Percentiles rank a stretch among this genome's conserved stretches.
phyloP scores from a whole-genome alignment of 371 early-diverging fungal genomes.

The Syncephalastrum sp. region DNA sequence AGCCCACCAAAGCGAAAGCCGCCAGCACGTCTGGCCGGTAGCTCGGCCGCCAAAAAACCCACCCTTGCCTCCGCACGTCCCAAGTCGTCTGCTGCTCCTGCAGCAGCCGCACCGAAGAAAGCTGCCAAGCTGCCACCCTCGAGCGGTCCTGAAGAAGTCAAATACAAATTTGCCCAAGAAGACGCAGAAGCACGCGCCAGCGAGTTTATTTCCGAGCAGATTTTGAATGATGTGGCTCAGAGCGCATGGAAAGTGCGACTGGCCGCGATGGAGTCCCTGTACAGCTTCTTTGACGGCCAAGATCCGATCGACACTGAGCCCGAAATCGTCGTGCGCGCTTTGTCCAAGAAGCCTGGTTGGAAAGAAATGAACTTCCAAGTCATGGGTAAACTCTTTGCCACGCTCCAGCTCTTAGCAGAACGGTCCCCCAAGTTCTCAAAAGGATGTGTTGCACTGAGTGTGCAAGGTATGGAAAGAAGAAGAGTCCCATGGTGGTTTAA shows the following conservation, averaged over 20 bases:
- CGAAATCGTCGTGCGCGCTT: slow-evolving; percentile 78
- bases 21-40: slow-evolving; percentile 41
- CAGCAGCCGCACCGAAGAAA: slow-evolving; percentile 45
- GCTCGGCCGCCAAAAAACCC: slow-evolving; percentile 53
- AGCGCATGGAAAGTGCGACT: slow-evolving; percentile 87
- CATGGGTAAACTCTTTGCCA: slow-evolving; percentile 60
- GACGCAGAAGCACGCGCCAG: slow-evolving; percentile 67
- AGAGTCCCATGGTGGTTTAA: neutral
- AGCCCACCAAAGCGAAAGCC: slow-evolving; percentile 70
- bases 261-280: slow-evolving; percentile 79
- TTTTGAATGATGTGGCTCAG: slow-evolving; percentile 64
- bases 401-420: slow-evolving; percentile 67
- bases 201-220: slow-evolving; percentile 57
- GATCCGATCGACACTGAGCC: slow-evolving; percentile 62
- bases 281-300: slow-evolving; percentile 56
- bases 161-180: slow-evolving; percentile 66
- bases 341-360: slow-evolving; percentile 88
- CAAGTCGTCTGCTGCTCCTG: slow-evolving; percentile 36
- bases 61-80: slow-evolving; percentile 41
- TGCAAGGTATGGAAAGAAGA: slow-evolving; percentile 46
- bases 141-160: slow-evolving; percentile 61
- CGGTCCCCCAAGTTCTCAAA: slow-evolving; percentile 65
- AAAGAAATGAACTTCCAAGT: slow-evolving; percentile 97
- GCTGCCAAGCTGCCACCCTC: slow-evolving; percentile 46
- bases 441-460: slow-evolving; percentile 72